Evolutionary conservation across 495 filamentous ascomycete species (phyloP).

Genomic region (Usnea hakonensis): DNA sequence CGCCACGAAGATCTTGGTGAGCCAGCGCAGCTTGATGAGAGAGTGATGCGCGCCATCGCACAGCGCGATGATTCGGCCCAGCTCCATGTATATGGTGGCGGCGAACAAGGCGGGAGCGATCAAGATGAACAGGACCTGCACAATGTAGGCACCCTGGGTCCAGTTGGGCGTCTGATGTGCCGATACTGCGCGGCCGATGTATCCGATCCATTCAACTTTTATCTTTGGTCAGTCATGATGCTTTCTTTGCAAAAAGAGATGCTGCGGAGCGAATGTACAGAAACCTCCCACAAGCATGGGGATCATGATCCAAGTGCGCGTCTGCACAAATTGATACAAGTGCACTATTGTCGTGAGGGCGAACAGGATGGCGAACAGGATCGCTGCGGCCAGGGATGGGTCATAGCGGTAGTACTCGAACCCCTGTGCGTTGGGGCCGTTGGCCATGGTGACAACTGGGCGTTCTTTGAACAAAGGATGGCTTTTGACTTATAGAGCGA

Average conservation of each 20-base stretch:
- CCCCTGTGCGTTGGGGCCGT: neutral
- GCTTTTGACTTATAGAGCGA: neutral
- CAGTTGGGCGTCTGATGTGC: slow-evolving; percentile 23
- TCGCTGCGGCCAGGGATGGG: slow-evolving; percentile 42
- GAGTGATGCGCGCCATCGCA: slow-evolving; percentile 32
- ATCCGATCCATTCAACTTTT: slow-evolving; percentile 40
- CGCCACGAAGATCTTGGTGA: slow-evolving; percentile 41
- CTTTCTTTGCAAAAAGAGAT: neutral
- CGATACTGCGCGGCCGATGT: slow-evolving; percentile 35
- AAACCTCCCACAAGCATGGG: slow-evolving; percentile 50
- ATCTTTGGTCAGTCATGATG: neutral
- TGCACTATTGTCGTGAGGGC: slow-evolving; percentile 39
- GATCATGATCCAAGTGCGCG: slow-evolving; percentile 53
- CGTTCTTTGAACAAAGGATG: neutral
- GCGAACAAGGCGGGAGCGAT: slow-evolving; percentile 31
- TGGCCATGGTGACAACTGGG: neutral
- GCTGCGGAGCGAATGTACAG: slow-evolving; percentile 6
- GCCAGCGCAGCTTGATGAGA: slow-evolving; percentile 36
- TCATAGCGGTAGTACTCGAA: slow-evolving; percentile 30
- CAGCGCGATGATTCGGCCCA: slow-evolving; percentile 26
- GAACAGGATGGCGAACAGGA: slow-evolving; percentile 46
- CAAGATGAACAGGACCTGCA: slow-evolving; percentile 36
- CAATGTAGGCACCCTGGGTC: slow-evolving; percentile 22
- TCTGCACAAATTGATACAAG: slow-evolving; percentile 38
- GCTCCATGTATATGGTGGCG: slow-evolving; percentile 33